Percentiles rank a stretch among this genome's conserved stretches.
Evolutionary conservation across 2,329 filamentous ascomycete genomes (phyloP).

Genomic region (Thelonectria rubi): DNA sequence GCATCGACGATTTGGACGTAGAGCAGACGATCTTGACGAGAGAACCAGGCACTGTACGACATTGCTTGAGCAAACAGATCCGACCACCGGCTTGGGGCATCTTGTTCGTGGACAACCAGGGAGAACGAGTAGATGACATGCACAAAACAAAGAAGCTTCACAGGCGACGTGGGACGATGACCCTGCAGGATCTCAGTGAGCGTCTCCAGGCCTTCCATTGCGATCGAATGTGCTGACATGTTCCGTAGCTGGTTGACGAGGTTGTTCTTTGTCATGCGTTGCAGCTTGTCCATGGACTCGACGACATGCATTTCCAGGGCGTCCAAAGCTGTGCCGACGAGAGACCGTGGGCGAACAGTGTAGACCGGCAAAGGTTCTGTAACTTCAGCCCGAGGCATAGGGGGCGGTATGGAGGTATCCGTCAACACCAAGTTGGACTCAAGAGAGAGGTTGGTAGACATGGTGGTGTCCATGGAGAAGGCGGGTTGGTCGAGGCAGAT

Average conservation of each 20-base stretch:
- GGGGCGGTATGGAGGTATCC: slow-evolving; percentile 38
- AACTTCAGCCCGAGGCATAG: slow-evolving; percentile 25
- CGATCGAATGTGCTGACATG: slow-evolving; percentile 52
- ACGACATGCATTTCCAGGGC: slow-evolving; percentile 57
- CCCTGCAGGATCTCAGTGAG: slow-evolving; percentile 54
- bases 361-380: slow-evolving; percentile 41
- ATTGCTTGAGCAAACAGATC: slow-evolving; percentile 59
- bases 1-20: slow-evolving; percentile 56
- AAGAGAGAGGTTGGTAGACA: slow-evolving; percentile 48
- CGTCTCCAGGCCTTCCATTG: slow-evolving; percentile 52
- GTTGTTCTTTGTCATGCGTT: slow-evolving; percentile 51
- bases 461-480: slow-evolving; percentile 48
- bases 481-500: slow-evolving; percentile 46
- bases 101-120: slow-evolving; percentile 55
- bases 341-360: slow-evolving; percentile 39
- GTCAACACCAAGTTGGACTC: slow-evolving; percentile 50
- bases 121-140: slow-evolving; percentile 63
- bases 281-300: slow-evolving; percentile 55
- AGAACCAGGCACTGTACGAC: slow-evolving; percentile 54
- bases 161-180: slow-evolving; percentile 48
- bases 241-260: slow-evolving; percentile 53
- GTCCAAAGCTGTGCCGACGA: slow-evolving; percentile 57
- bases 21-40: slow-evolving; percentile 46
- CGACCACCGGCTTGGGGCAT: slow-evolving; percentile 47
- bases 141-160: slow-evolving; percentile 60